phyloP scores from a whole-genome alignment of 2,329 filamentous ascomycete genomes.

The Aspergillus sergii region DNA sequence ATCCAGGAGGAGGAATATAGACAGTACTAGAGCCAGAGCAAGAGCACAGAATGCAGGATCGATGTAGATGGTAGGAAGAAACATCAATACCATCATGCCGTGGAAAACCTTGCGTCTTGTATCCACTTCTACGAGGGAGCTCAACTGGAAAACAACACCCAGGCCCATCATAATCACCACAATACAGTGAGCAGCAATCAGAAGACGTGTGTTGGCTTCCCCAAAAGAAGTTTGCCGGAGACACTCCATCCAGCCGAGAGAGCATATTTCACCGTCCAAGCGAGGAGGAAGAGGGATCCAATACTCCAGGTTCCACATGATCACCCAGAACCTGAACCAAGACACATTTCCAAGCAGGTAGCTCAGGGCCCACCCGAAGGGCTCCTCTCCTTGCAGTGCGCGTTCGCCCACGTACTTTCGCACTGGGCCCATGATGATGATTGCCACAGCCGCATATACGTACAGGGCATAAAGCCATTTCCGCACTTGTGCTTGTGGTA shows the following conservation, averaged over 20 bases:
- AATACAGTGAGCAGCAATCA: constrained; percentile 74
- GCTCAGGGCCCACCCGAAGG: constrained; percentile 87
- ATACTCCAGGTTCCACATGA: constrained; percentile 66
- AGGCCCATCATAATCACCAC: constrained; percentile 71
- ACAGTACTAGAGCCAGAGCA: constrained; percentile 76
- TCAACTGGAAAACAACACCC: constrained; percentile 72
- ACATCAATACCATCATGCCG: constrained; percentile 97
- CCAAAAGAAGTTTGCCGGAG: constrained; percentile 68
- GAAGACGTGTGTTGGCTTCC: constrained; percentile 77
- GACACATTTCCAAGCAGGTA: constrained; percentile 83
- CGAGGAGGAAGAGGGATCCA: constrained; percentile 73
- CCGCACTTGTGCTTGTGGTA: constrained; percentile 71
- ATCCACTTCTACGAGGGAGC: constrained; percentile 83
- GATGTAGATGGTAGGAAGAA: constrained; percentile 81
- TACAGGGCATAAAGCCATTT: constrained; percentile 85
- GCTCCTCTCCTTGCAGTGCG: constrained; percentile 74
- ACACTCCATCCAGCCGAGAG: constrained; percentile 64
- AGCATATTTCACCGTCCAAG: constrained; percentile 41
- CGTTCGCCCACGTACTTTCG: constrained; percentile 67
- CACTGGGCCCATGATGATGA: constrained; percentile 70
- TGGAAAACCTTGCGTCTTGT: constrained; percentile 97
- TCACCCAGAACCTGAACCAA: constrained; percentile 70
- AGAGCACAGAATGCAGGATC: constrained; percentile 83
- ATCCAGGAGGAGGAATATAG: constrained; percentile 85
- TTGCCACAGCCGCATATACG: constrained; percentile 69